phyloP scores from a whole-genome alignment of 163 green algal genomes.

The Chloroidium sp. region DNA sequence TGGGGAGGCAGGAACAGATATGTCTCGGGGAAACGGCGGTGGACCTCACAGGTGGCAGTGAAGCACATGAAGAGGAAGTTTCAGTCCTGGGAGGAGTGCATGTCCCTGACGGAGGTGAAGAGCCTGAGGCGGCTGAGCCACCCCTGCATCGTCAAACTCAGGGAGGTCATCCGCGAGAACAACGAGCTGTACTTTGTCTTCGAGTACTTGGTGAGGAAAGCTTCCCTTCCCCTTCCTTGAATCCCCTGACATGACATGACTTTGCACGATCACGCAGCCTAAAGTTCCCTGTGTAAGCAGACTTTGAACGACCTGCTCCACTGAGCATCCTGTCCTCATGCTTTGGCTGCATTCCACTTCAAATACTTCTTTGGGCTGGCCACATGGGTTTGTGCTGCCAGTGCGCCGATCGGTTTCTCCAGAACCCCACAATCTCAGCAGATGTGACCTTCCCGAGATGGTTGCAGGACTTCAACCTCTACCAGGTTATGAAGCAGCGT shows the following conservation, averaged over 20 bases:
- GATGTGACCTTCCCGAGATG: too few species aligned
- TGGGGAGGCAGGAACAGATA: neutral
- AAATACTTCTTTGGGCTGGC: too few species aligned
- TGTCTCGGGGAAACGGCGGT: neutral
- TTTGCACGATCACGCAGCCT: too few species aligned
- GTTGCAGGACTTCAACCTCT: slow-evolving; percentile 86
- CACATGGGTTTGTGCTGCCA: too few species aligned
- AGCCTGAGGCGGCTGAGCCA: slow-evolving; percentile 89
- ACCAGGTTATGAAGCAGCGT: slow-evolving; percentile 90
- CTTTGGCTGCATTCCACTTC: too few species aligned
- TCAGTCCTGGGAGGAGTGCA: slow-evolving; percentile 90
- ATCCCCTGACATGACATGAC: neutral
- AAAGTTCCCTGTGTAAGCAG: too few species aligned
- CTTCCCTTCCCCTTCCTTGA: neutral
- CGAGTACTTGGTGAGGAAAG: slow-evolving; percentile 73
- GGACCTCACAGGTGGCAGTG: slow-evolving; percentile 71
- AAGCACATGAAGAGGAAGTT: slow-evolving; percentile 98
- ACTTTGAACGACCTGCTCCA: too few species aligned
- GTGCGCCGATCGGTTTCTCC: too few species aligned
- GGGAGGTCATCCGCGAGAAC: slow-evolving; percentile 93
- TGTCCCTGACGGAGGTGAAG: slow-evolving; percentile 84
- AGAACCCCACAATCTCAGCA: too few species aligned
- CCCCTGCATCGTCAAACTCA: slow-evolving; percentile 88
- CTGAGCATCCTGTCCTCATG: too few species aligned
- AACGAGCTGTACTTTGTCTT: slow-evolving; percentile 96